A percentile compares a stretch with the other conserved stretches of the same genome.
Conservation (phyloP, 192 early-diverging fungal species). For the Rhizophagus clarus region DNA sequence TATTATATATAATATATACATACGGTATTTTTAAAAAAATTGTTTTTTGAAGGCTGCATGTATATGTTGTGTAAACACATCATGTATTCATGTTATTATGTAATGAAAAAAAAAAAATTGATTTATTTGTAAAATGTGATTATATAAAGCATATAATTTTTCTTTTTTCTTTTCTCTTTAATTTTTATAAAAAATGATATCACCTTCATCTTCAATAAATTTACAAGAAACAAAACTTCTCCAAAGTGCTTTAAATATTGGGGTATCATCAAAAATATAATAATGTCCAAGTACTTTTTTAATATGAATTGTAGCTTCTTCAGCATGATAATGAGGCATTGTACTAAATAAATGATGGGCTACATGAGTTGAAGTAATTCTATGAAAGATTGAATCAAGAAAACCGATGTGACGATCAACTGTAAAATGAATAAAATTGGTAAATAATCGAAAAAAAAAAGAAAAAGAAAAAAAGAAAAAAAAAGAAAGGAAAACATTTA, state of each 20-base stretch:
- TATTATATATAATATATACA: too few species aligned
- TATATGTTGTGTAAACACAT: too few species aligned
- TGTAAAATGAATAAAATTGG: constrained; percentile 42
- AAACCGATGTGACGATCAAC: constrained; percentile 91
- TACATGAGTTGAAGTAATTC: constrained; percentile 90
- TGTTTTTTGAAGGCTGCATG: too few species aligned
- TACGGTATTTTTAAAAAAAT: too few species aligned
- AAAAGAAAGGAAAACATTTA: not conserved
- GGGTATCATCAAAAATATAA: constrained; percentile 78
- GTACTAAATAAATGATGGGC: constrained; percentile 95
- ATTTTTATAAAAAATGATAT: constrained; percentile 67
- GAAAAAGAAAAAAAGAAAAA: not conserved
- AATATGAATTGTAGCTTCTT: constrained; percentile 82
- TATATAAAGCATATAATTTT: too few species aligned
- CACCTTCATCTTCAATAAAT: constrained; percentile 93
- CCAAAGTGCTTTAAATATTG: constrained; percentile 69
- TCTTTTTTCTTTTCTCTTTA: constrained; percentile 20
- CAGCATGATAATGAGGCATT: constrained; percentile 97
- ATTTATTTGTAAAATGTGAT: too few species aligned
- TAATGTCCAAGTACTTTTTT: constrained; percentile 80
- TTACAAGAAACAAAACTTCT: constrained; percentile 68
- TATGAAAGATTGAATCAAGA: constrained; percentile 80
- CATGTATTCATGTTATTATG: too few species aligned
- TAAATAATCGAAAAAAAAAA: not conserved
- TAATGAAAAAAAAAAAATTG: too few species aligned